Conservation (phyloP, 306 rosid species). For the Inga leiocalycina region DNA sequence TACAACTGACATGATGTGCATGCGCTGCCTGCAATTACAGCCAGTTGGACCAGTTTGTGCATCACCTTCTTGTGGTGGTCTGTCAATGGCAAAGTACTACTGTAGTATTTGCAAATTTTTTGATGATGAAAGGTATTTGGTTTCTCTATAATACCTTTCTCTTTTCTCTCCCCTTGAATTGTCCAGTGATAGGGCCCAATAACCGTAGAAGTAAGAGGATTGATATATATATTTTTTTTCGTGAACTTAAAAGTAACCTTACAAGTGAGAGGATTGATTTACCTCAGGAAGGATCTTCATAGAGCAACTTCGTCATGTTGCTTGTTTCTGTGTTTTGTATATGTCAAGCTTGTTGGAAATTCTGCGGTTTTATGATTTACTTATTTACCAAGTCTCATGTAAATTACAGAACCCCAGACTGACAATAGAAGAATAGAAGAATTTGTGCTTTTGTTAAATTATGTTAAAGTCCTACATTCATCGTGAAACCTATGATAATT, state of each 20-base stretch:
- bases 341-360: not conserved
- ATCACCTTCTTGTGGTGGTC: slow-evolving; percentile 68
- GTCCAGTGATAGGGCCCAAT: not conserved
- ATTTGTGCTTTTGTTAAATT: not conserved
- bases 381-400: slow-evolving; percentile 19
- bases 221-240: not conserved
- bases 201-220: not conserved
- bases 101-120: slow-evolving; percentile 77
- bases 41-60: slow-evolving; percentile 62
- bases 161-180: slow-evolving; percentile 7
- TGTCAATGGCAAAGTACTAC: slow-evolving; percentile 71
- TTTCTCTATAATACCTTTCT: not conserved
- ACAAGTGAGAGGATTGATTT: not conserved
- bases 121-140: slow-evolving; percentile 71
- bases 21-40: slow-evolving; percentile 64
- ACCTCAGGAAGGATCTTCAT: not conserved
- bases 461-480: not conserved
- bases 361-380: not conserved
- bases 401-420: not conserved
- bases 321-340: not conserved
- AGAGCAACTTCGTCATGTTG: not conserved
- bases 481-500: not conserved
- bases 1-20: slow-evolving; percentile 76
- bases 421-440: not conserved
- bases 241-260: not conserved